These are phyloP conservation scores for Cladosporium cucumerinum DNA, from an alignment of 2,329 filamentous ascomycete genomes.

Conservation along the genomic window DNA sequence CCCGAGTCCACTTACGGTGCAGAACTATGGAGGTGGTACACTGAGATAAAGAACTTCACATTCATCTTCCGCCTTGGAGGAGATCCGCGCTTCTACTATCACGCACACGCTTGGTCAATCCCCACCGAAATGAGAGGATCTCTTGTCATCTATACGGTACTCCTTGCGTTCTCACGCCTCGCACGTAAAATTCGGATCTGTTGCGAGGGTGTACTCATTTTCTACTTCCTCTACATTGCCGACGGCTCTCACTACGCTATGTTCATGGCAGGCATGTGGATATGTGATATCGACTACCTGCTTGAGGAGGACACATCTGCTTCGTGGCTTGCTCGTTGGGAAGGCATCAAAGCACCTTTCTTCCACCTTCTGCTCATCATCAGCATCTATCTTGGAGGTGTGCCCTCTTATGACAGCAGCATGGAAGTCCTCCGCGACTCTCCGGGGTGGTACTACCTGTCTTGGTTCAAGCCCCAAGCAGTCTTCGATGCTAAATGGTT, in stretches of 20 bases:
- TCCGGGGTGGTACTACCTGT: conserved; percentile 60
- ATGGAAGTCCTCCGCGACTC: conserved; percentile 50
- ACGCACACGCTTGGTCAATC: conserved; percentile 62
- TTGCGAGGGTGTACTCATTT: conserved; percentile 52
- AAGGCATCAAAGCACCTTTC: conserved; percentile 49
- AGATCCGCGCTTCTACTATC: conserved; percentile 56
- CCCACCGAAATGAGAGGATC: conserved; percentile 63
- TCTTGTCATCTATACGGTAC: conserved; percentile 57
- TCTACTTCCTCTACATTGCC: conserved; percentile 65
- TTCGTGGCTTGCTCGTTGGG: conserved; percentile 44
- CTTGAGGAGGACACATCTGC: neutral
- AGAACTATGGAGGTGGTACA: conserved; percentile 52
- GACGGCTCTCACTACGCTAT: conserved; percentile 63
- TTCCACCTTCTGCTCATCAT: conserved; percentile 52
- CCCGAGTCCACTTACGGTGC: conserved; percentile 43
- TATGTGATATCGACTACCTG: conserved; percentile 46
- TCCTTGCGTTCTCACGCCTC: conserved; percentile 57
- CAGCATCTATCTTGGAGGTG: conserved; percentile 58
- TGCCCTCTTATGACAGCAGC: conserved; percentile 54
- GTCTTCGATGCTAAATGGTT: conserved; percentile 28
- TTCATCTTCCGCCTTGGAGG: conserved; percentile 61
- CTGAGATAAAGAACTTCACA: conserved; percentile 66
- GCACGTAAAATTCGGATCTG: conserved; percentile 49
- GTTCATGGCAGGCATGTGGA: conserved; percentile 60
- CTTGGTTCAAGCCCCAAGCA: conserved; percentile 45